A percentile compares a stretch with the other conserved stretches of the same genome.
Conservation (phyloP, 495 filamentous ascomycete genomes). For the Margaritispora aquatica region DNA sequence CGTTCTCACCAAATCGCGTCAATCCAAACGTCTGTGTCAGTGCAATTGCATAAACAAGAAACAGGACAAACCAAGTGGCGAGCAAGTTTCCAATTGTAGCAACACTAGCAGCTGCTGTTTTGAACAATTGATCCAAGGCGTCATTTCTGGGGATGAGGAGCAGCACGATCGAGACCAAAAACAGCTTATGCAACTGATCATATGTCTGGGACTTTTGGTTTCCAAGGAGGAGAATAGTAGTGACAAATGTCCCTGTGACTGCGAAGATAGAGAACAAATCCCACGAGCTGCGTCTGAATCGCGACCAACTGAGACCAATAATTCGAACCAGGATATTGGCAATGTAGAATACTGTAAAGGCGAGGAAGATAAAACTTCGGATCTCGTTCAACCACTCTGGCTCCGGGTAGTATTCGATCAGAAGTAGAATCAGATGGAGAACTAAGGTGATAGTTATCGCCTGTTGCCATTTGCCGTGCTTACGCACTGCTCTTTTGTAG, state of each 20-base stretch:
- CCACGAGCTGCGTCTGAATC: slow-evolving; percentile 93
- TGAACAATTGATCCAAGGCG: slow-evolving; percentile 97
- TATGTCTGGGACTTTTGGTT: slow-evolving; percentile 51
- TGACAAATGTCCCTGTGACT: slow-evolving; percentile 77
- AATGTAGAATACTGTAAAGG: slow-evolving; percentile 81
- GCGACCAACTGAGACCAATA: slow-evolving; percentile 83
- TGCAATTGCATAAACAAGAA: slow-evolving; percentile 93
- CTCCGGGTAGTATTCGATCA: slow-evolving; percentile 81
- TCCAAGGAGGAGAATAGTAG: slow-evolving; percentile 62
- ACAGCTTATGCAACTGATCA: slow-evolving; percentile 81
- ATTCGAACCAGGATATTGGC: slow-evolving; percentile 80
- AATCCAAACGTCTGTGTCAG: slow-evolving; percentile 95
- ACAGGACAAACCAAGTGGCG: slow-evolving; percentile 95
- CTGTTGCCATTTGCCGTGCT: slow-evolving; percentile 88
- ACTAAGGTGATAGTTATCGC: slow-evolving; percentile 72
- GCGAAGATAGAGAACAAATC: slow-evolving; percentile 83
- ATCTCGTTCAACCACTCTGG: slow-evolving; percentile 53
- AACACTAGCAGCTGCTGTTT: slow-evolving; percentile 94
- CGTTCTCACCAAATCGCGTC: slow-evolving; percentile 72
- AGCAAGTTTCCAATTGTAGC: slow-evolving; percentile 86
- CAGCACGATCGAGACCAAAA: slow-evolving; percentile 83
- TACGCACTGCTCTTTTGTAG: slow-evolving; percentile 88
- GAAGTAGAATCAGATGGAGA: slow-evolving; percentile 74
- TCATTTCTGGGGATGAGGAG: slow-evolving; percentile 96
- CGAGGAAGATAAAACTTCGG: slow-evolving; percentile 74